These are phyloP conservation scores for Rhynchospora tenuis DNA, from an alignment of 176 grass and related monocot species.

Conservation along the genomic window DNA sequence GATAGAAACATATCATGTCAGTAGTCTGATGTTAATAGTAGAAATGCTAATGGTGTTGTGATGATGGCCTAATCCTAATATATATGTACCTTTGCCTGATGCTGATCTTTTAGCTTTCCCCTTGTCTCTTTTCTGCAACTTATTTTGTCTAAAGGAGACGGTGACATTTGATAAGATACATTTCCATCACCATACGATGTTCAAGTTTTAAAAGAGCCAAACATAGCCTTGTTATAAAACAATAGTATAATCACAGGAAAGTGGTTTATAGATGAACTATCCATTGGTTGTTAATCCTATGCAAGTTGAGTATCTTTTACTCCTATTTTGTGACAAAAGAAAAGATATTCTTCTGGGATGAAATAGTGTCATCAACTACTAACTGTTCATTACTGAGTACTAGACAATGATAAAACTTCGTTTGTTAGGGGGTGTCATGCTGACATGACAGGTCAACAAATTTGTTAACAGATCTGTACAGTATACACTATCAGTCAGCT, in stretches of 20 bases:
- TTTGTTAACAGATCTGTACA: not conserved
- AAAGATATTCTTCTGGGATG: not conserved
- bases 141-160: not conserved
- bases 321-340: not conserved
- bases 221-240: not conserved
- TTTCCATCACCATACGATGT: not conserved
- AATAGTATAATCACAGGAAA: not conserved
- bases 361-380: not conserved
- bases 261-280: not conserved
- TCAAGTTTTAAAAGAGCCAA: not conserved
- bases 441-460: not conserved
- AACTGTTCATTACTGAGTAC: not conserved
- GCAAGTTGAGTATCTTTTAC: not conserved
- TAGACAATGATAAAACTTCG: not conserved
- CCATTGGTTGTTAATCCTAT: not conserved
- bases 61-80: constrained; percentile 9
- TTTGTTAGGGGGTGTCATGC: not conserved
- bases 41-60: not conserved
- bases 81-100: not conserved
- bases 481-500: not conserved
- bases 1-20: not conserved
- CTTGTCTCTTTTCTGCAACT: not conserved
- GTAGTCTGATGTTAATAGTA: not conserved
- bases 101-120: not conserved
- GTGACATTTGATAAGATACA: not conserved